phyloP scores from a whole-genome alignment of 768 basidiomycete species.

The Tricholoma sp. region DNA sequence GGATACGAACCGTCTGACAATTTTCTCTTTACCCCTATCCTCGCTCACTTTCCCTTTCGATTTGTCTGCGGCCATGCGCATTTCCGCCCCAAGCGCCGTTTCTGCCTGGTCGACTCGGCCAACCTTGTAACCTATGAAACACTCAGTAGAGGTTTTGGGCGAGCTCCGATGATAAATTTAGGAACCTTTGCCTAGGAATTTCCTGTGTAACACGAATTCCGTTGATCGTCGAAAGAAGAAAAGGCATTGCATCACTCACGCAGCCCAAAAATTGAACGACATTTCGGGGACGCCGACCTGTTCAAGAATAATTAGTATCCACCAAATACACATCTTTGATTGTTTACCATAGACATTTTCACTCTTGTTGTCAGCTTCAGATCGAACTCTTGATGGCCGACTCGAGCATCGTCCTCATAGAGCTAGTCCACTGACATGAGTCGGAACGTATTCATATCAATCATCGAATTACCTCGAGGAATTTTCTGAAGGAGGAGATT shows the following conservation, averaged over 20 bases:
- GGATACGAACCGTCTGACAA: slow-evolving; percentile 65
- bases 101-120: slow-evolving; percentile 96
- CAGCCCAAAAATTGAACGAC: slow-evolving; percentile 90
- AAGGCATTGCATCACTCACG: slow-evolving; percentile 41
- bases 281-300: slow-evolving; percentile 95
- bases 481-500: slow-evolving; percentile 47
- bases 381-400: slow-evolving; percentile 94
- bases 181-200: slow-evolving; percentile 76
- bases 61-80: slow-evolving; percentile 79
- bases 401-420: slow-evolving; percentile 94
- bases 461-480: slow-evolving; percentile 53
- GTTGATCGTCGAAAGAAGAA: not conserved
- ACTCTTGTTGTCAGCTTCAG: slow-evolving; percentile 88
- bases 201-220: slow-evolving; percentile 33
- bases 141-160: not conserved
- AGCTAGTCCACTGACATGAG: slow-evolving; percentile 34
- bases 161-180: not conserved
- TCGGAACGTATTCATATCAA: not conserved
- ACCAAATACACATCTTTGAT: not conserved
- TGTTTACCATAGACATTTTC: slow-evolving; percentile 97
- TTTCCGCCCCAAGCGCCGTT: slow-evolving; percentile 95
- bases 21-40: slow-evolving; percentile 73
- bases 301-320: not conserved
- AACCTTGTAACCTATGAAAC: slow-evolving; percentile 74
- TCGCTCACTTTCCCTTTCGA: slow-evolving; percentile 50